Percentiles rank a stretch among this genome's conserved stretches.
phyloP scores from a whole-genome alignment of 192 early-diverging fungal species.

The Linnemannia schmuckeri region DNA sequence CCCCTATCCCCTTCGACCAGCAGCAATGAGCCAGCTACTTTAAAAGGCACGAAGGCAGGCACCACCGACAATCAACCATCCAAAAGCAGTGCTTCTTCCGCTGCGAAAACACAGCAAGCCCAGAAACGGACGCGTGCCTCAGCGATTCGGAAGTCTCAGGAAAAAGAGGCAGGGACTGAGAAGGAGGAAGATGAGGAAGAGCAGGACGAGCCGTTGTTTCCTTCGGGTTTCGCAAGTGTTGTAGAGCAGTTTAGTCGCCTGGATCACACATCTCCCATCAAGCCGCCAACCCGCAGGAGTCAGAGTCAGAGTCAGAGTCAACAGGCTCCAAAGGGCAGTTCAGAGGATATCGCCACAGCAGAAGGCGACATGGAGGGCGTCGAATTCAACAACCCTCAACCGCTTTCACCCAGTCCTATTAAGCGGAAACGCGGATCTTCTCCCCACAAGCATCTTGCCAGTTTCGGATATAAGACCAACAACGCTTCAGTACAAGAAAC shows the following conservation, averaged over 20 bases:
- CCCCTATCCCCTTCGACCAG: neutral
- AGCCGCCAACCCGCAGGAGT: neutral
- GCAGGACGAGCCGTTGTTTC: constrained; percentile 24
- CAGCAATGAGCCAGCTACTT: neutral
- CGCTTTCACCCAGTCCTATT: neutral
- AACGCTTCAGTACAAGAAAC: neutral
- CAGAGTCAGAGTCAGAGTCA: neutral
- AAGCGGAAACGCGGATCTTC: neutral
- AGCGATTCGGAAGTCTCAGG: neutral
- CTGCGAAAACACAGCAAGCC: neutral
- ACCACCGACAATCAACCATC: neutral
- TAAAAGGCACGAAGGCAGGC: neutral
- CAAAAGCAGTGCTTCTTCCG: neutral
- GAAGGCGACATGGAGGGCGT: neutral
- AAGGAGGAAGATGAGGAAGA: neutral
- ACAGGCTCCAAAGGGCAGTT: neutral
- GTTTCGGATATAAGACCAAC: constrained; percentile 11
- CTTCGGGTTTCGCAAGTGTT: constrained; percentile 11
- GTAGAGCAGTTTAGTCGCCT: neutral
- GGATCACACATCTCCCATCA: neutral
- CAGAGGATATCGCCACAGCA: neutral
- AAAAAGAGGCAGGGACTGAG: neutral
- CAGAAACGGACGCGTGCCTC: neutral
- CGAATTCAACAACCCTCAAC: neutral
- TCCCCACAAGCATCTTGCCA: neutral